Evolutionary conservation across 345 rosid genomes (phyloP), one percentile per base, ranked within the genome.

Genomic region (Heritiera littoralis): DNA sequence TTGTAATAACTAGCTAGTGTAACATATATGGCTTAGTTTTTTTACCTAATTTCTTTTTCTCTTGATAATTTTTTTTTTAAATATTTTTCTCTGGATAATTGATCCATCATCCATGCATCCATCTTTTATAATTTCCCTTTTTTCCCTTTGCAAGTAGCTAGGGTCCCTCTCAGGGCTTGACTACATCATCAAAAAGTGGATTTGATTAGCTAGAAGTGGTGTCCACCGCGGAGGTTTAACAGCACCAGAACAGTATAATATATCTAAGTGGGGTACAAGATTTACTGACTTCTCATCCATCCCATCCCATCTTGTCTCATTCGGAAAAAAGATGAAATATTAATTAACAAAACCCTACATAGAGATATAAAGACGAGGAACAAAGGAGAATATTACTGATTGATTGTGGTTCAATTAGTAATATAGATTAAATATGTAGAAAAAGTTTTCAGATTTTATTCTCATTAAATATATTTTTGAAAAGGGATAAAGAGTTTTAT

Each of bases 161-260:
- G 38, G 45, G 77, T 75, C 30, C 15, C 17, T n/a, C 17, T 10
- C 14, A 49, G 49, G 30, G 49, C 9, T 41, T 63, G 66, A 70
- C 13, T 45, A 46, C 51, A 52, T 48, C 51, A 35, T 76, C 23
- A 66, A 66, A 65, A 51, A 40, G 63, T 66, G 9, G 72, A 68
- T 66, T 58, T 49, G 32, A 63, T 54, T 9, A 46, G 23, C 9
- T 52, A 52, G 12, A 28, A 77, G 80, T 83, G 85, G 82, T 56
- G 64, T 83, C 82, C 85, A 83, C 80, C 85, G 75, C 20, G 63
- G 12, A 75, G 52, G 79, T 17, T 49, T 2, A 23, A 76, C 56
- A 30, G 7, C 6, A 66, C 1, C 14, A 41, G 60, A 82, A 59
- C 35, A 38, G 15, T 0, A 48, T 55, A 71, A 41, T 65, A 75